phyloP scores from a whole-genome alignment of 768 basidiomycete species.

The Leccinum longicurvipes region DNA sequence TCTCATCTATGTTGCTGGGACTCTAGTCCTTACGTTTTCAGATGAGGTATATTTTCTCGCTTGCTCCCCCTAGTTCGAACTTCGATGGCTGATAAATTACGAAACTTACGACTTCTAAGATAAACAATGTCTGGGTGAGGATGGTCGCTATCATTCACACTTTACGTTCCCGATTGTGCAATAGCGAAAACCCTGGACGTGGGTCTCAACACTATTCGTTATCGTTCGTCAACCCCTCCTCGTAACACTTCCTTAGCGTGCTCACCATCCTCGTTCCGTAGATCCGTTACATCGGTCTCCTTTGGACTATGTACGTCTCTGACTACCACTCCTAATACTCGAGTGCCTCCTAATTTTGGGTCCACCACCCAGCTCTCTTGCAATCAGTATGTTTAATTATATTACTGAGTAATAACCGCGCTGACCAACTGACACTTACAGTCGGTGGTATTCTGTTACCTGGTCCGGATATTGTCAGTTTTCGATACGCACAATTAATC shows the following conservation, averaged over 20 bases:
- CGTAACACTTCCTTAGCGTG: neutral
- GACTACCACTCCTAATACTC: neutral
- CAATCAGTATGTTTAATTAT: neutral
- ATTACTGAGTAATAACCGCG: neutral
- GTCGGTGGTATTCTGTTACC: neutral
- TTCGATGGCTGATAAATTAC: neutral
- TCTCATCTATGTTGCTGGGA: neutral
- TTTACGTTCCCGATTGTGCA: neutral
- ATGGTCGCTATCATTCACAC: neutral
- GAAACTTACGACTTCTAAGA: neutral
- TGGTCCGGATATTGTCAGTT: neutral
- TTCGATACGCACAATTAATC: neutral
- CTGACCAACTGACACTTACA: neutral
- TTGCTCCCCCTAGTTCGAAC: neutral
- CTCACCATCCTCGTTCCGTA: neutral
- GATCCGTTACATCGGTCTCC: neutral
- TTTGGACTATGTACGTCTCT: neutral
- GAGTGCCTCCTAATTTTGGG: neutral
- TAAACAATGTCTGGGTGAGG: conserved; percentile 3
- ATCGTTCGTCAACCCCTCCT: neutral
- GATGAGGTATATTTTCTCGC: conserved; percentile 3
- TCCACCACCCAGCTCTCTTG: neutral
- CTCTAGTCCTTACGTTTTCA: conserved; percentile 14
- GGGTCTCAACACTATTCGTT: neutral
- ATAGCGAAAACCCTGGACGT: neutral